Evolutionary conservation across 441 rosid genomes (phyloP), one percentile per base, ranked within the genome.

Genomic region (Theobroma grandiflorum): DNA sequence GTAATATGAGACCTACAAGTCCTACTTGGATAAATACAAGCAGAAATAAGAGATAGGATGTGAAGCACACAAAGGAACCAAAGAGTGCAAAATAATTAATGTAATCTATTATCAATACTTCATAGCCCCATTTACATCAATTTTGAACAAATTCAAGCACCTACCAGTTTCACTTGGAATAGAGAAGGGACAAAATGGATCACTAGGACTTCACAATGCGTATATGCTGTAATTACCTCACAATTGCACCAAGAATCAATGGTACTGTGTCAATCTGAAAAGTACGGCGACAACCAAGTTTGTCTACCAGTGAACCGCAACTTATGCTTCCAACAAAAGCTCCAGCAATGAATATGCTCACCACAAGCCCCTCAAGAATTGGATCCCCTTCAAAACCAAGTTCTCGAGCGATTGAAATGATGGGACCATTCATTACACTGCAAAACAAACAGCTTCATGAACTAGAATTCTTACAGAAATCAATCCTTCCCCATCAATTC

Each of bases 351-450:
- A 92, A 94, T 50, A 94, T 90, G 90, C 98, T 94, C 50, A 94
- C 96, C 58, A 92, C 95, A 77, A 94, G 88, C 68, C 98, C 96
- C 82, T 92, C 95, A 31, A 92, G 88, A 78, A 89, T 87, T 10
- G 91, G 72, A 72, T 91, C 86, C 47, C 96, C 95, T 84, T 92
- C 93, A 68, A 94, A 92, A n/a, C 94, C 94, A 76, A 94, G 91
- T 71, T 90, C 95, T 70, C 87, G 83, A 33, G 96, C 98, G 58
- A 94, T 84, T 22, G 98, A 92, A 52, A 88, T 83, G 55, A 92
- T 87, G 9, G 98, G 96, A 3, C 98, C 98, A 74, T 94, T 94
- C 98, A 94, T 92, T 59, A 94, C 91, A 53, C 96, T 94, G 90
- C 84, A 76, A 7, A 82, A 66, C 42, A 77, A 38, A 74, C 66